Evolutionary conservation across 2,329 filamentous ascomycete genomes (phyloP).

Genomic region (Pezicula radicicola): DNA sequence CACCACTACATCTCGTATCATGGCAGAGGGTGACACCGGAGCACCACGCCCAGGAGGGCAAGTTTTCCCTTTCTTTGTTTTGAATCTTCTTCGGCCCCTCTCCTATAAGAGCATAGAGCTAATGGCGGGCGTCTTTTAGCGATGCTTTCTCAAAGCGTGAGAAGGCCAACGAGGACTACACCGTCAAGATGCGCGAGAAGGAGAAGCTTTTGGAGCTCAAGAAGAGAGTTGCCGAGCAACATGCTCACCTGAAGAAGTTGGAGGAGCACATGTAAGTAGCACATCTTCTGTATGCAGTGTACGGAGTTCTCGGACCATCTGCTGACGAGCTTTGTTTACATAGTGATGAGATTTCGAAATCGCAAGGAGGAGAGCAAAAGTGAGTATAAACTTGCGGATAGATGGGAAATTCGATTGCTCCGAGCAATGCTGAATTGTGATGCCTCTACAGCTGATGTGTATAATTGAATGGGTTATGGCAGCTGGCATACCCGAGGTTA

Average conservation of each 20-base stretch:
- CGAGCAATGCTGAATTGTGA: constrained; percentile 15
- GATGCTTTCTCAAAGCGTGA: constrained; percentile 94
- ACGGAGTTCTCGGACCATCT: neutral
- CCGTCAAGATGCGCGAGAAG: constrained; percentile 83
- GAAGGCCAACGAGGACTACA: constrained; percentile 78
- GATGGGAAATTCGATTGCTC: neutral
- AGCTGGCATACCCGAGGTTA: neutral
- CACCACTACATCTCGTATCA: constrained; percentile 35
- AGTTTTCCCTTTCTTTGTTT: constrained; percentile 6
- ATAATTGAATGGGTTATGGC: neutral
- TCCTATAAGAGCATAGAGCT: constrained; percentile 7
- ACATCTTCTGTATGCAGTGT: neutral
- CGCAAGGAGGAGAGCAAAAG: constrained; percentile 44
- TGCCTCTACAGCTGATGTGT: constrained; percentile 7
- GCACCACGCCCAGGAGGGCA: constrained; percentile 15
- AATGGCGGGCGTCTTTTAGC: constrained; percentile 41
- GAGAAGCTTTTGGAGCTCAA: constrained; percentile 82
- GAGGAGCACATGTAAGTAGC: constrained; percentile 77
- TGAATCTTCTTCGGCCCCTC: neutral
- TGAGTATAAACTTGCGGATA: constrained; percentile 18
- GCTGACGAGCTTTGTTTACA: constrained; percentile 15
- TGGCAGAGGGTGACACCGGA: constrained; percentile 62
- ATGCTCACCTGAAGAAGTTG: constrained; percentile 79
- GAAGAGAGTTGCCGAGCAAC: constrained; percentile 72
- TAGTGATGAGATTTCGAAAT: constrained; percentile 75